Evolutionary conservation across 2,329 filamentous ascomycete species (phyloP).

Genomic region (Pseudocercospora ulei): DNA sequence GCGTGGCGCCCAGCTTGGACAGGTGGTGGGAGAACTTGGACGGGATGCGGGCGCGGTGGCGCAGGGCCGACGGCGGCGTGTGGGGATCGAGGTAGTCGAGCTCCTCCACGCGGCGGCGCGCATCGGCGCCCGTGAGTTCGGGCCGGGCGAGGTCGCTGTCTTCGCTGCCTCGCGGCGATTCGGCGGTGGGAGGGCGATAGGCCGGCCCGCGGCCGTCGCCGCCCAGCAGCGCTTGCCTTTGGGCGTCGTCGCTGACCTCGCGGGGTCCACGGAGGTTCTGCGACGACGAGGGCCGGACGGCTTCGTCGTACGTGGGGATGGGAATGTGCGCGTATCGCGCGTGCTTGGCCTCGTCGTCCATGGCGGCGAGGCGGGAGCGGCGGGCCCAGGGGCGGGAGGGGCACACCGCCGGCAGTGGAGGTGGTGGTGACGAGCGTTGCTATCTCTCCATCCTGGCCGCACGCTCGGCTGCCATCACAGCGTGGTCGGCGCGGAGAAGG

Average conservation of each 20-base stretch:
- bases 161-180: conserved; percentile 60
- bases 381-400: not conserved
- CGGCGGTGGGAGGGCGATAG: conserved; percentile 73
- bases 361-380: conserved; percentile 1
- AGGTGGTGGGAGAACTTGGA: conserved; percentile 49
- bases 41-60: conserved; percentile 38
- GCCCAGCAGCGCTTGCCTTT: conserved; percentile 66
- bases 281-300: conserved; percentile 49
- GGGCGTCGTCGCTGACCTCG: conserved; percentile 59
- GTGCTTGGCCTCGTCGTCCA: conserved; percentile 23
- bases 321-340: conserved; percentile 41
- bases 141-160: conserved; percentile 46
- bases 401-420: too few species aligned
- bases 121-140: conserved; percentile 46
- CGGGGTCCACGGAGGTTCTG: conserved; percentile 43
- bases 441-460: too few species aligned
- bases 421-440: too few species aligned
- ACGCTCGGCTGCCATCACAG: too few species aligned
- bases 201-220: conserved; percentile 36
- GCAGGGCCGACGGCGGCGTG: conserved; percentile 26
- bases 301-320: conserved; percentile 78
- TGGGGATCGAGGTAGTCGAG: conserved; percentile 66
- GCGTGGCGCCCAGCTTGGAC: conserved; percentile 47
- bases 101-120: conserved; percentile 73
- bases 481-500: too few species aligned